A percentile compares a stretch with the other conserved stretches of the same genome.
phyloP scores from a whole-genome alignment of 345 rosid genomes.

The Geranium rotundifolium region DNA sequence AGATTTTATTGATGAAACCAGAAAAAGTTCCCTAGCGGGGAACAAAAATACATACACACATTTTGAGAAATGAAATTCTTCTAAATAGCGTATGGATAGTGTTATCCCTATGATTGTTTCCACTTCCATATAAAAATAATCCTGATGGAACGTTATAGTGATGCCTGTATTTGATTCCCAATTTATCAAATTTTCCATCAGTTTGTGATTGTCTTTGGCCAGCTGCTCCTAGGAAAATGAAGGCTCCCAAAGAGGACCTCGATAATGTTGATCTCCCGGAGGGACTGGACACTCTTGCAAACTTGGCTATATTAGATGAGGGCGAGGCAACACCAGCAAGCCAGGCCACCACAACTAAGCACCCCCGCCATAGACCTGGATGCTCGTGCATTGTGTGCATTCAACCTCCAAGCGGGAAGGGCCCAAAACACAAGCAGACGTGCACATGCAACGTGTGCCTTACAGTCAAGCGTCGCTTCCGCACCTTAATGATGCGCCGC shows the following conservation, averaged over 20 bases:
- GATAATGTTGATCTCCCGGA: constrained; percentile 39
- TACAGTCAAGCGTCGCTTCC: constrained; percentile 69
- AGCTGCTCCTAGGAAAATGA: constrained; percentile 43
- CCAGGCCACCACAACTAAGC: constrained; percentile 61
- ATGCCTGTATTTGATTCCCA: constrained; percentile 2
- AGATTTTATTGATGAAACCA: too few relatives aligned
- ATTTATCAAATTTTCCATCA: constrained; percentile 4
- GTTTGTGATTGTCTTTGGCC: constrained; percentile 10
- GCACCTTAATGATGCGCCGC: constrained; percentile 51
- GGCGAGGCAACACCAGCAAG: constrained; percentile 33
- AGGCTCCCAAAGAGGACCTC: constrained; percentile 35
- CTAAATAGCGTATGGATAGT: too few relatives aligned
- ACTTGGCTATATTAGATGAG: constrained; percentile 55
- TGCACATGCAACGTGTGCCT: constrained; percentile 75
- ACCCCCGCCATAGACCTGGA: constrained; percentile 85
- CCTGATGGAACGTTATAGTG: background rate
- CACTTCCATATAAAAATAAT: too few relatives aligned
- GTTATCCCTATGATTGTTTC: too few relatives aligned
- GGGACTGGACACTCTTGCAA: constrained; percentile 61
- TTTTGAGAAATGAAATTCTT: too few relatives aligned
- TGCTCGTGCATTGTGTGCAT: constrained; percentile 92
- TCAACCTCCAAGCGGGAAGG: constrained; percentile 88
- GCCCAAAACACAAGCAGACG: constrained; percentile 70
- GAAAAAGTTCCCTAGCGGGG: too few relatives aligned
- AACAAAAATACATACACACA: too few relatives aligned